Percentiles rank a stretch among this genome's conserved stretches.
phyloP scores from a whole-genome alignment of 2,329 filamentous ascomycete genomes.

The Sarocladiaceae sp. region DNA sequence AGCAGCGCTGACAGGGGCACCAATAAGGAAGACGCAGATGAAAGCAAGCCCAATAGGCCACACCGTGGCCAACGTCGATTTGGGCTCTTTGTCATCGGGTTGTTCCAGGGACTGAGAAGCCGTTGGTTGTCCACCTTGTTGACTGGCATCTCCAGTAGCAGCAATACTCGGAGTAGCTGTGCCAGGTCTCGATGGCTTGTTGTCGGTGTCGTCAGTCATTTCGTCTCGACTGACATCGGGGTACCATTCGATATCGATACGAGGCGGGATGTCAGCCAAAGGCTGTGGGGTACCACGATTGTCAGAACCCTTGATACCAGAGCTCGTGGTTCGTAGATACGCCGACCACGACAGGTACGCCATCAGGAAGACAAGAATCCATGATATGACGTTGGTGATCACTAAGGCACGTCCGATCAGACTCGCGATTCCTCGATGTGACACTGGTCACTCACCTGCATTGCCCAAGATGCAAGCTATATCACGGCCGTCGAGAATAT shows the following conservation, averaged over 20 bases:
- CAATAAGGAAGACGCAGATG: conserved; percentile 29
- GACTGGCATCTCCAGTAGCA: neutral
- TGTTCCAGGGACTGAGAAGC: neutral
- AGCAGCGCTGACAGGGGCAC: conserved; percentile 34
- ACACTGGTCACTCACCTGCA: conserved; percentile 33
- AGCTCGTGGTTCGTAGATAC: neutral
- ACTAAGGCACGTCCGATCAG: conserved; percentile 17
- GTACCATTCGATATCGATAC: conserved; percentile 17
- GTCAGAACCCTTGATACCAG: neutral
- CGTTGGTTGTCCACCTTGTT: neutral
- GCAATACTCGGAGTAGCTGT: neutral
- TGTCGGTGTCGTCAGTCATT: neutral
- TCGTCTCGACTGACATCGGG: conserved; percentile 18
- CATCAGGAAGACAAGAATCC: conserved; percentile 25
- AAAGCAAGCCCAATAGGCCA: conserved; percentile 26
- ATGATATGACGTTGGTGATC: conserved; percentile 30
- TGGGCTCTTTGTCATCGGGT: neutral
- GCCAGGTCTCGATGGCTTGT: conserved; percentile 4
- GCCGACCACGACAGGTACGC: conserved; percentile 11
- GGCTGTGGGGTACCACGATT: conserved; percentile 11
- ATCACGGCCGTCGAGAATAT: conserved; percentile 24
- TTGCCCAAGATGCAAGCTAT: conserved; percentile 40
- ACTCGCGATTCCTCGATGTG: conserved; percentile 12
- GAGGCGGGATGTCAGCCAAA: conserved; percentile 6
- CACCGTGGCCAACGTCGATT: neutral